A percentile compares a stretch with the other conserved stretches of the same genome.
These are phyloP conservation scores for Ceratocystis eucalypticola DNA, from an alignment of 2,329 filamentous ascomycete species.

Conservation along the genomic window DNA sequence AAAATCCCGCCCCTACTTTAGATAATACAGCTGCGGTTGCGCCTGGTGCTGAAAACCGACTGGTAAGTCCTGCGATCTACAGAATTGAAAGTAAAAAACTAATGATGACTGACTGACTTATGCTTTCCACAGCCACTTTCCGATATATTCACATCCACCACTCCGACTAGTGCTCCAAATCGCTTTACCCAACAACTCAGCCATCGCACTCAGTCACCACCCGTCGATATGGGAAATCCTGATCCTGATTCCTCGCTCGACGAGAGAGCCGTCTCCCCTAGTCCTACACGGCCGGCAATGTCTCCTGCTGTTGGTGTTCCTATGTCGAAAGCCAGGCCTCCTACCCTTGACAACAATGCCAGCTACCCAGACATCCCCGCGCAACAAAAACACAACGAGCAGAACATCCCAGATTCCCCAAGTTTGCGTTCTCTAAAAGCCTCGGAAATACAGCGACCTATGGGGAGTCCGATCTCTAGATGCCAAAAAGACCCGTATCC, in stretches of 20 bases:
- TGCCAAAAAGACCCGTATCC: not conserved
- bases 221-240: not conserved
- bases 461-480: not conserved
- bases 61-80: not conserved
- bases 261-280: constrained; percentile 17
- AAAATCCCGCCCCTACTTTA: constrained; percentile 28
- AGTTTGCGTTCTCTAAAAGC: not conserved
- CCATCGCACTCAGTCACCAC: constrained; percentile 37
- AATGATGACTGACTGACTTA: not conserved
- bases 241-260: not conserved
- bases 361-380: constrained; percentile 49
- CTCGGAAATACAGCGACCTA: not conserved
- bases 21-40: not conserved
- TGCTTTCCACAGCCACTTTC: constrained; percentile 39
- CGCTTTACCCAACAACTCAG: constrained; percentile 38
- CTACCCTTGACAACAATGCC: constrained; percentile 23
- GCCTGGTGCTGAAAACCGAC: not conserved
- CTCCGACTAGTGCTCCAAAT: constrained; percentile 40
- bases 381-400: constrained; percentile 24
- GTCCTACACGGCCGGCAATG: constrained; percentile 7
- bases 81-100: not conserved
- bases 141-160: constrained; percentile 40
- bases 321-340: not conserved
- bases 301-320: constrained; percentile 7
- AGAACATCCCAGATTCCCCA: not conserved